A percentile compares a stretch with the other conserved stretches of the same genome.
Evolutionary conservation across 139 green algal species (phyloP).

Genomic region (Micractinium sp.): DNA sequence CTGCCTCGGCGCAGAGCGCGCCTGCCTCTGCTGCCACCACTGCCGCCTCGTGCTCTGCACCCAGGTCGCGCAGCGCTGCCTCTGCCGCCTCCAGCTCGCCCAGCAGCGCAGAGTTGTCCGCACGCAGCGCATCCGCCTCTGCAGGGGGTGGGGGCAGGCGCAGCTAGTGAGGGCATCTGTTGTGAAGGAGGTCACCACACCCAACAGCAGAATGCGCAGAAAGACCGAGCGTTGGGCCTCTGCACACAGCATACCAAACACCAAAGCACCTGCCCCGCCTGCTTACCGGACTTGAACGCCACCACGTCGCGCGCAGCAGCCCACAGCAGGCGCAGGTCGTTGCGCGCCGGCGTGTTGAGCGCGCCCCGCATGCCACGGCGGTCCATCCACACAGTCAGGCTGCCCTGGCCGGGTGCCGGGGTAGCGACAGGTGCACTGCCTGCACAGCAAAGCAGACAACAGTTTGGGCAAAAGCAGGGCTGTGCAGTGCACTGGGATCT

Average conservation of each 20-base stretch:
- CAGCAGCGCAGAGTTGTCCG: constrained; percentile 29
- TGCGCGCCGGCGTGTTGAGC: constrained; percentile 33
- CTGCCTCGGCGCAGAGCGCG: constrained; percentile 29
- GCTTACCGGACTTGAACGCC: constrained; percentile 2
- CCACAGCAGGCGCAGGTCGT: constrained; percentile 44
- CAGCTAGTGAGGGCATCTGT: background rate
- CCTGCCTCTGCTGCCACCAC: constrained; percentile 30
- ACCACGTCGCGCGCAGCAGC: constrained; percentile 15
- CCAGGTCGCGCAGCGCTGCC: constrained; percentile 8
- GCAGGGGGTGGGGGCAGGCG: background rate
- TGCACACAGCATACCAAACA: background rate
- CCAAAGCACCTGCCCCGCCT: too few relatives aligned
- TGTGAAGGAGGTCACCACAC: background rate
- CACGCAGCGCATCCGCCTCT: constrained; percentile 2
- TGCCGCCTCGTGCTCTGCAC: constrained; percentile 16
- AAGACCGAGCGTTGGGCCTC: background rate
- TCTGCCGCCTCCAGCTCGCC: constrained; percentile 29
- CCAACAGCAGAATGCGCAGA: background rate
- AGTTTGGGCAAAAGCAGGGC: background rate
- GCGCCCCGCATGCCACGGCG: constrained; percentile 33
- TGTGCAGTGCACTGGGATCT: background rate
- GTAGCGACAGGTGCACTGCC: constrained; percentile 7
- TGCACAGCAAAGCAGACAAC: background rate
- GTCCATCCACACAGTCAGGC: constrained; percentile 44
- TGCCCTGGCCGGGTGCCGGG: constrained; percentile 36